Evolutionary conservation across 164 flowering plant species (phyloP), one percentile per base, ranked within the genome.

Genomic region (Protea cynaroides): DNA sequence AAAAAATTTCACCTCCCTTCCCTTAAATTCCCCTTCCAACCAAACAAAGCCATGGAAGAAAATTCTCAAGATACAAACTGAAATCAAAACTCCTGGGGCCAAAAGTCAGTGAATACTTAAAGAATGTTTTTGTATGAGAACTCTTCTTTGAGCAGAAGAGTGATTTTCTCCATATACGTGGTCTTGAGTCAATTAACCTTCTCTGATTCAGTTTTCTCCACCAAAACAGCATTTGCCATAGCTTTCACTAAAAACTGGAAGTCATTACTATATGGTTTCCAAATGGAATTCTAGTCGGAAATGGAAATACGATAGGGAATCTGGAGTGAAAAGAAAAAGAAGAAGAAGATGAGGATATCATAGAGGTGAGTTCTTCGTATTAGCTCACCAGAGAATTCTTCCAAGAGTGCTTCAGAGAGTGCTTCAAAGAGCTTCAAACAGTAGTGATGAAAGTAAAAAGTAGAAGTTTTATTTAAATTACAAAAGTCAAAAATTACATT

Each of bases 131-230:
- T 52, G 84, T 93, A 90, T 7, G 76, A 65, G 73, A 90, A 90
- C 83, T 89, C 97, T 12, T 90, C 96, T 54, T 78, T 89, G 63
- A 93, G 93, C 66, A 81, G 62, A 43, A 96, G 98, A 43, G 87
- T 76, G 63, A 87, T 88, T 70, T 83, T 93, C 51, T 90, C 97
- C 17, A 85, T 70, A 71, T 89, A 90, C 44, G 74, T 23, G n/a
- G 84, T 65, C 56, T 86, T 89, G 71, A 93, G 86, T 25, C 97
- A 86, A 56, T 79, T 52, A 54, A 63, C 74, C 70, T 82, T 90
- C 75, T 83, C 89, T 1, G 87, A 76, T 56, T 93, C 97, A 1
- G 88, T 56, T 72, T 84, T 83, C 65, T 93, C 97, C 65, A 93
- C 98, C 75, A 89, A 68, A 58, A 85, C 86, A 49, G 70, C 64